Evolutionary conservation across 1,284 basidiomycete genomes (phyloP).

Genomic region (Ustilago loliicola): DNA sequence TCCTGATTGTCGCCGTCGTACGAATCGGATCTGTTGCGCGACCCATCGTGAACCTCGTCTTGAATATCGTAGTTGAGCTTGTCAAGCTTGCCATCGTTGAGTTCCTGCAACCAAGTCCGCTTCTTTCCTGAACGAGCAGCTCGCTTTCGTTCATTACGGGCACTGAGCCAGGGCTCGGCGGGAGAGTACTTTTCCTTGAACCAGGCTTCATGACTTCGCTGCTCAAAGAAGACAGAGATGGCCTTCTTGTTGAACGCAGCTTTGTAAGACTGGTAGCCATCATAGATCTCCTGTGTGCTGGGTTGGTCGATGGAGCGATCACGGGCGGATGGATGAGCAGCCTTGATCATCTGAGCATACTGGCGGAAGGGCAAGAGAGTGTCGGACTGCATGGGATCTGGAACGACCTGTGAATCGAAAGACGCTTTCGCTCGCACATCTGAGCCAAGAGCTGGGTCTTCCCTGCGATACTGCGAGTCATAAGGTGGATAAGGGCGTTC

Average conservation of each 20-base stretch:
- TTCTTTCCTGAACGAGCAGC: slow-evolving; percentile 58
- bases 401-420: slow-evolving; percentile 18
- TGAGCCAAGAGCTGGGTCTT: slow-evolving; percentile 12
- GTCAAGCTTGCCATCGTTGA: slow-evolving; percentile 58
- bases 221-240: slow-evolving; percentile 59
- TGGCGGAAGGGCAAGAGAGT: slow-evolving; percentile 51
- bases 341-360: slow-evolving; percentile 56
- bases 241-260: slow-evolving; percentile 54
- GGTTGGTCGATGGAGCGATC: slow-evolving; percentile 50
- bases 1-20: slow-evolving; percentile 27
- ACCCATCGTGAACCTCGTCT: slow-evolving; percentile 7
- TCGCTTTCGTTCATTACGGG: slow-evolving; percentile 44
- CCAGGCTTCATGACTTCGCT: slow-evolving; percentile 58
- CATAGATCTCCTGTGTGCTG: slow-evolving; percentile 57
- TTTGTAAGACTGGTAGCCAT: slow-evolving; percentile 62
- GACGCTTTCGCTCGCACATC: slow-evolving; percentile 13
- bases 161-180: slow-evolving; percentile 35
- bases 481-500: slow-evolving; percentile 27
- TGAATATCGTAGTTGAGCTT: slow-evolving; percentile 57
- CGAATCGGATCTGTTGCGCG: slow-evolving; percentile 11
- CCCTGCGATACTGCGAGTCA: slow-evolving; percentile 36
- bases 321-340: slow-evolving; percentile 49
- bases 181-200: slow-evolving; percentile 65
- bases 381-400: slow-evolving; percentile 55
- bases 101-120: slow-evolving; percentile 58